phyloP scores from a whole-genome alignment of 495 filamentous ascomycete species.

The Penicillium ucsense region DNA sequence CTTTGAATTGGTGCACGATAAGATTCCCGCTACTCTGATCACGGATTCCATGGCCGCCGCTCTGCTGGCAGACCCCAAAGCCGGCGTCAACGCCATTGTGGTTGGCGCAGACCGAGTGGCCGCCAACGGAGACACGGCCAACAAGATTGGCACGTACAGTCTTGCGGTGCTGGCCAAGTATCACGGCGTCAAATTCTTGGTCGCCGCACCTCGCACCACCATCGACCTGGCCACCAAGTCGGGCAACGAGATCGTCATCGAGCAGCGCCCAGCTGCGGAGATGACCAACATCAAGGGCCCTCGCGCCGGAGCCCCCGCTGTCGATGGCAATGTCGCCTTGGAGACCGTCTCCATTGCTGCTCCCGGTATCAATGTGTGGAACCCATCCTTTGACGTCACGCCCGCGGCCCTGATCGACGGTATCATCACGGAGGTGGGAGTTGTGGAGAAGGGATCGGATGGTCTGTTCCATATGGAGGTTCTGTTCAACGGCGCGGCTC shows the following conservation, averaged over 20 bases:
- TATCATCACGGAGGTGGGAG: conserved; percentile 86
- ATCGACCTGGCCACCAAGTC: conserved; percentile 75
- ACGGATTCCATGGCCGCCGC: conserved; percentile 95
- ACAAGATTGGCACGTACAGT: conserved; percentile 95
- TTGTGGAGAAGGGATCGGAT: conserved; percentile 64
- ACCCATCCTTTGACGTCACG: conserved; percentile 93
- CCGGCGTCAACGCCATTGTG: conserved; percentile 70
- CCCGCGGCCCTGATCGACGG: conserved; percentile 80
- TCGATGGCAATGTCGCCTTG: conserved; percentile 41
- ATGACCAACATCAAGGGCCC: conserved; percentile 72
- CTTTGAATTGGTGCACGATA: conserved; percentile 88
- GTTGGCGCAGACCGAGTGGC: conserved; percentile 94
- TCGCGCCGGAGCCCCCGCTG: conserved; percentile 35
- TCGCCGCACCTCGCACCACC: conserved; percentile 88
- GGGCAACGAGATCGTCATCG: conserved; percentile 74
- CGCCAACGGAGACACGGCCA: conserved; percentile 93
- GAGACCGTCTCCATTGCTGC: conserved; percentile 73
- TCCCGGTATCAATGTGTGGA: conserved; percentile 77
- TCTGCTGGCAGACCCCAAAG: conserved; percentile 52
- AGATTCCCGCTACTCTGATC: conserved; percentile 85
- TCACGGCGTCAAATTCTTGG: conserved; percentile 88
- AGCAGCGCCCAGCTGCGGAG: conserved; percentile 71
- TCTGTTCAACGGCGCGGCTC: conserved; percentile 33
- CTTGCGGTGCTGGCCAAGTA: conserved; percentile 77
- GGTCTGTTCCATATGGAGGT: conserved; percentile 64